phyloP scores from a whole-genome alignment of 306 rosid species.

The Inga oerstediana region DNA sequence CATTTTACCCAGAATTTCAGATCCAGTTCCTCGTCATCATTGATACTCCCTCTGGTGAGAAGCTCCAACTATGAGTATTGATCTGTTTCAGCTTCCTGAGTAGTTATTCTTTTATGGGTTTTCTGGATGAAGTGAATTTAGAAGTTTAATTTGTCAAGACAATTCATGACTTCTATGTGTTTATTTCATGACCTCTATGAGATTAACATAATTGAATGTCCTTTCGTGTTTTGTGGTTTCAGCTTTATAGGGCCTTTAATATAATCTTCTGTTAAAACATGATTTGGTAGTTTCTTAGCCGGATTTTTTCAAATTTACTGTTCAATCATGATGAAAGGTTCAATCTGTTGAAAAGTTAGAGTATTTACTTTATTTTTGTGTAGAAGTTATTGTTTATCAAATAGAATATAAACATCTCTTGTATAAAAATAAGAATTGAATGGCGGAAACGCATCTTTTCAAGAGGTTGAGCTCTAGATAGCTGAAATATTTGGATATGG shows the following conservation, averaged over 20 bases:
- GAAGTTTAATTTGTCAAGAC: background rate
- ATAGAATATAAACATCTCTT: background rate
- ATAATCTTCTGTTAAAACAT: background rate
- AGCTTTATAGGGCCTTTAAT: background rate
- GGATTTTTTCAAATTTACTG: background rate
- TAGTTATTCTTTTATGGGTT: background rate
- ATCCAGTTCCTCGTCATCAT: slow-evolving; percentile 44
- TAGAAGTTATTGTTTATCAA: background rate
- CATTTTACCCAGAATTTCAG: slow-evolving; percentile 53
- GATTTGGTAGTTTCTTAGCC: background rate
- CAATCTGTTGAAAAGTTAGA: background rate
- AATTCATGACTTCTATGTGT: background rate
- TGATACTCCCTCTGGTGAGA: slow-evolving; percentile 50
- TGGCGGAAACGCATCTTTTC: background rate
- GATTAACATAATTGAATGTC: background rate
- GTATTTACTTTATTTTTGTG: background rate
- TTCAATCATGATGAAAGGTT: background rate
- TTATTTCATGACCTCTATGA: background rate
- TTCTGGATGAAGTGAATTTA: background rate
- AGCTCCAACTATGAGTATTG: background rate
- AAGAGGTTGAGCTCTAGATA: background rate
- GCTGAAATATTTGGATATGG: background rate
- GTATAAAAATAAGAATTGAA: background rate
- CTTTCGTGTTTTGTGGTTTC: background rate
- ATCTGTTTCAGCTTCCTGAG: background rate